Percentiles rank a stretch among this genome's conserved stretches.
phyloP scores from a whole-genome alignment of 768 basidiomycete genomes.

The Suillus bovinus region DNA sequence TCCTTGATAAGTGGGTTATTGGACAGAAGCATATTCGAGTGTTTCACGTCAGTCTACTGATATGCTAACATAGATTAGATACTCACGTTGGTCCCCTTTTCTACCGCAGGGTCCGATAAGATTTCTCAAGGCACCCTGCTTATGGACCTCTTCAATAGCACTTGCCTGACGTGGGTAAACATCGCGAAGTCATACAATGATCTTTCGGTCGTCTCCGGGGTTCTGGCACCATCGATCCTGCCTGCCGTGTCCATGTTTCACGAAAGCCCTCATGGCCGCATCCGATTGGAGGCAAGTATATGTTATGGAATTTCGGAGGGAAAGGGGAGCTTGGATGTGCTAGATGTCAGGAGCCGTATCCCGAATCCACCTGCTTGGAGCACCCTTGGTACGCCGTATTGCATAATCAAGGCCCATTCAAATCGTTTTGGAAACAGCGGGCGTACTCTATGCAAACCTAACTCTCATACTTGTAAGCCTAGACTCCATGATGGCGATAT shows the following conservation, averaged over 20 bases:
- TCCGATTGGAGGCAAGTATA: background rate
- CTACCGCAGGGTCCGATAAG: constrained; percentile 2
- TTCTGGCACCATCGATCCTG: background rate
- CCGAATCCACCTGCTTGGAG: background rate
- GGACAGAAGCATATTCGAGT: background rate
- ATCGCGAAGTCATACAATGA: background rate
- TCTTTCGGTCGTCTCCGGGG: background rate
- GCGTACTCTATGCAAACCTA: background rate
- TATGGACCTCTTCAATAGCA: too few relatives aligned
- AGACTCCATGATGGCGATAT: background rate
- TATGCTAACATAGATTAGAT: constrained; percentile 1
- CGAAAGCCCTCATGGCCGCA: background rate
- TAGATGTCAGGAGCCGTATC: background rate
- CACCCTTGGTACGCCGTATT: background rate
- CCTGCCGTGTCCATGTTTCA: background rate
- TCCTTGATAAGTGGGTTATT: background rate
- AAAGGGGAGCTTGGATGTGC: background rate
- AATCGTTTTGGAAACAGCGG: background rate
- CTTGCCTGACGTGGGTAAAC: background rate
- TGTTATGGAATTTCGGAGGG: background rate
- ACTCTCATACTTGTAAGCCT: background rate
- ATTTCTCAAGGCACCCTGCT: background rate
- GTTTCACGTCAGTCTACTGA: background rate
- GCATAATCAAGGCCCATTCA: background rate
- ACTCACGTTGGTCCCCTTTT: background rate